phyloP scores from a whole-genome alignment of 805 yeast species.

The Candida bentonensis region DNA sequence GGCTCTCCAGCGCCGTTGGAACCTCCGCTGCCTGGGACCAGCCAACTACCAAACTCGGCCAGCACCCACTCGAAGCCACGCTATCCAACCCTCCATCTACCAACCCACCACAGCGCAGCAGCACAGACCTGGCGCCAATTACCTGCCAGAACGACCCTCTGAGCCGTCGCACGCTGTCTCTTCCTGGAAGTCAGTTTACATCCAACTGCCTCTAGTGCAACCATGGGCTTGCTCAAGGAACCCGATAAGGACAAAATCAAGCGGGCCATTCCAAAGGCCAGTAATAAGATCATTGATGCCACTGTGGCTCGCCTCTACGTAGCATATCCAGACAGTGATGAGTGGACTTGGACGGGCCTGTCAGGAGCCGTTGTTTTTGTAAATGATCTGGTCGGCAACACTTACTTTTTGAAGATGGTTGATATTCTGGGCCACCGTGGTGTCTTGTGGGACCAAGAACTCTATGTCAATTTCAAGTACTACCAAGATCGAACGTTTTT shows the following conservation, averaged over 20 bases:
- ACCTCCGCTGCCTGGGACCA: no score
- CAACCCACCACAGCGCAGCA: no score
- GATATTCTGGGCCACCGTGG: conserved; percentile 74
- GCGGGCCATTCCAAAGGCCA: conserved; percentile 73
- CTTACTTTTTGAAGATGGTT: conserved; percentile 78
- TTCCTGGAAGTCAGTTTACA: no score
- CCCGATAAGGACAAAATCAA: conserved; percentile 82
- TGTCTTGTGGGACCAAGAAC: conserved; percentile 94
- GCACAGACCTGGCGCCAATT: no score
- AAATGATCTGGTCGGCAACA: conserved; percentile 89
- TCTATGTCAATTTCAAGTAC: conserved; percentile 76
- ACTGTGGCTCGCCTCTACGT: conserved; percentile 81
- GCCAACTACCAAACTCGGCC: no score
- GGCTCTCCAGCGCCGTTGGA: no score
- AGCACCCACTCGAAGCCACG: no score
- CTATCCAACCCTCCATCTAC: no score
- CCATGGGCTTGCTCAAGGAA: conserved; percentile 19
- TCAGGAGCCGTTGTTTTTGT: conserved; percentile 78
- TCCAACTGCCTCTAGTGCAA: no score
- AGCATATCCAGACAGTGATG: conserved; percentile 69
- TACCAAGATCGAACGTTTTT: conserved; percentile 90
- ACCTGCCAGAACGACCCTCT: no score
- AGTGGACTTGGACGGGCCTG: conserved; percentile 82
- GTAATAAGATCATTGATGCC: conserved; percentile 80
- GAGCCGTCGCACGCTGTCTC: no score